phyloP scores from a whole-genome alignment of 2,329 filamentous ascomycete genomes.

The Fusarium compactum region DNA sequence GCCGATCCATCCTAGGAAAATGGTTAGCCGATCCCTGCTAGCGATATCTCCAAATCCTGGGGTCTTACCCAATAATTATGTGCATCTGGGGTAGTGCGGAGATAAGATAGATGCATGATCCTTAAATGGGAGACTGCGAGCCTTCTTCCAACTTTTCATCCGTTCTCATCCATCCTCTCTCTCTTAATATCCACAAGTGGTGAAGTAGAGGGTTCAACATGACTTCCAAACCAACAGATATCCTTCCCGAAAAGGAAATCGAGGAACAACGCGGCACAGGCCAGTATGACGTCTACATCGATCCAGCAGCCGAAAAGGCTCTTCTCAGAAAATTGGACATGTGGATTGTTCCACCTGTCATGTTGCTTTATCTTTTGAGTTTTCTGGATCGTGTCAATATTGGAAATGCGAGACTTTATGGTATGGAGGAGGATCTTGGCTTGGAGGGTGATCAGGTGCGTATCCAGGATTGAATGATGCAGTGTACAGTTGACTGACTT shows the following conservation, averaged over 20 bases:
- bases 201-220: conserved; percentile 10
- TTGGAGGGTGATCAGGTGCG: conserved; percentile 58
- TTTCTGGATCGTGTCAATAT: conserved; percentile 51
- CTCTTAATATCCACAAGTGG: neutral
- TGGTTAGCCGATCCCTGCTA: conserved; percentile 13
- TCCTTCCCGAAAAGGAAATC: conserved; percentile 35
- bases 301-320: conserved; percentile 47
- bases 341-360: conserved; percentile 71
- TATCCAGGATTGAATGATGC: too few relatives aligned
- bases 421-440: conserved; percentile 70
- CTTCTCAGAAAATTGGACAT: conserved; percentile 71
- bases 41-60: conserved; percentile 25
- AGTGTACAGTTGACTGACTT: neutral
- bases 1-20: conserved; percentile 24
- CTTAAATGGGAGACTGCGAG: conserved; percentile 26
- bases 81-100: conserved; percentile 40
- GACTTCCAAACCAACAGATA: conserved; percentile 27
- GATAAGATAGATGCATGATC: conserved; percentile 18
- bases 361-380: conserved; percentile 67
- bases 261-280: conserved; percentile 30
- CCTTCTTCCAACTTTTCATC: neutral
- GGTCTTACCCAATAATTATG: conserved; percentile 23
- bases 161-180: neutral
- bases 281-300: conserved; percentile 46
- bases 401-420: conserved; percentile 73